These are phyloP conservation scores for Stephania cephalantha DNA, from an alignment of 164 flowering plant species.

Conservation along the genomic window DNA sequence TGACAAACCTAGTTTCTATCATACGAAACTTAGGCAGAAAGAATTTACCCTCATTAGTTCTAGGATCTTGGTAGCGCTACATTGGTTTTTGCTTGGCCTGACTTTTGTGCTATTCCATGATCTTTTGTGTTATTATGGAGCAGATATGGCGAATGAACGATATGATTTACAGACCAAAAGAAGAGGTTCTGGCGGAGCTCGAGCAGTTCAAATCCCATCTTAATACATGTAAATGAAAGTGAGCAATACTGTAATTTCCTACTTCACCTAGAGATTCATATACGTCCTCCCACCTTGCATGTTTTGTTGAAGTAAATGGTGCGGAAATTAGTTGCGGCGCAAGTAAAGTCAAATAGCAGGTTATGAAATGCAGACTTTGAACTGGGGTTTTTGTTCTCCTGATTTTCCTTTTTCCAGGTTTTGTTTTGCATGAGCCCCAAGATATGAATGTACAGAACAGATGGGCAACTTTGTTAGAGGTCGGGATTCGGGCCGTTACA, in stretches of 20 bases:
- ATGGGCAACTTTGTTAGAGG: background rate
- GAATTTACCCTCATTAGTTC: background rate
- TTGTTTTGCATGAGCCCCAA: background rate
- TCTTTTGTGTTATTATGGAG: constrained; percentile 2
- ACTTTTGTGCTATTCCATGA: background rate
- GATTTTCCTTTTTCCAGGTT: no score
- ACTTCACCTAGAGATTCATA: background rate
- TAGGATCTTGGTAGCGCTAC: background rate
- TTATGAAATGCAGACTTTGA: background rate
- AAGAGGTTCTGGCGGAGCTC: constrained; percentile 81
- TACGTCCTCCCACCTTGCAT: background rate
- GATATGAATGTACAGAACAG: background rate
- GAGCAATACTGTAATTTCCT: background rate
- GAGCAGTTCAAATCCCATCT: constrained; percentile 85
- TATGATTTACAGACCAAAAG: constrained; percentile 80
- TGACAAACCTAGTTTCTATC: background rate
- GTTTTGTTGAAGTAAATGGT: background rate
- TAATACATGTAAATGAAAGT: constrained; percentile 48
- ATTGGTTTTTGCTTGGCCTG: background rate
- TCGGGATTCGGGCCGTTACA: no score
- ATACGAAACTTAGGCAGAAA: background rate
- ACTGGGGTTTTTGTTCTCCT: background rate
- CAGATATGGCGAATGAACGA: constrained; percentile 98
- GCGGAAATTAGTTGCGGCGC: background rate
- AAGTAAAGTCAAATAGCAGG: background rate